Conservation (phyloP, 2,329 filamentous ascomycete species). For the Macrophomina tecta region DNA sequence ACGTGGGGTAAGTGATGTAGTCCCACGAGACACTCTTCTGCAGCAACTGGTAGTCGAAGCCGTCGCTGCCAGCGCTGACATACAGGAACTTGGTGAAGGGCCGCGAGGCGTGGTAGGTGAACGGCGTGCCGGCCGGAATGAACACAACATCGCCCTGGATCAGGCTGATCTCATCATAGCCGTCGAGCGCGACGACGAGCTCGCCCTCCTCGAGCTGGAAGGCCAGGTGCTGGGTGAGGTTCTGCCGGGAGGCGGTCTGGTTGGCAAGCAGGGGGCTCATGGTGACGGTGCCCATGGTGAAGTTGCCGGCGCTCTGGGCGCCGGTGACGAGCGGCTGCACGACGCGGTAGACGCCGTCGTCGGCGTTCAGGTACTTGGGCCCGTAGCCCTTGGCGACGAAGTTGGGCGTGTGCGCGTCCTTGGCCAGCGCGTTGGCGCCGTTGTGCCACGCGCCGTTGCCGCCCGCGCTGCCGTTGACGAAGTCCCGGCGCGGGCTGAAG, state of each 20-base stretch:
- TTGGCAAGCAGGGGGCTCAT: slow-evolving; percentile 40
- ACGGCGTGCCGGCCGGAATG: slow-evolving; percentile 42
- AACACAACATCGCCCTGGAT: slow-evolving; percentile 49
- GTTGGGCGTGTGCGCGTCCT: slow-evolving; percentile 43
- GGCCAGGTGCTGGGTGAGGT: slow-evolving; percentile 39
- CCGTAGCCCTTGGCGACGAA: slow-evolving; percentile 56
- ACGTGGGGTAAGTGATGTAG: slow-evolving; percentile 31
- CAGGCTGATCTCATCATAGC: slow-evolving; percentile 38
- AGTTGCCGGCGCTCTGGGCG: slow-evolving; percentile 48
- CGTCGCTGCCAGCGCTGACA: slow-evolving; percentile 34
- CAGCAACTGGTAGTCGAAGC: slow-evolving; percentile 33
- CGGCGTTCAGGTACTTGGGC: slow-evolving; percentile 51
- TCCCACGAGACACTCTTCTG: slow-evolving; percentile 31
- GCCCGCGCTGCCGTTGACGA: slow-evolving; percentile 51
- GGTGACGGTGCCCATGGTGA: slow-evolving; percentile 53
- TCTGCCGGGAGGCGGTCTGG: slow-evolving; percentile 30
- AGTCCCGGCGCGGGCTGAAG: slow-evolving; percentile 49
- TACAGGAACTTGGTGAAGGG: slow-evolving; percentile 37
- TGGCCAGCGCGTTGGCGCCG: slow-evolving; percentile 43
- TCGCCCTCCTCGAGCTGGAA: slow-evolving; percentile 50
- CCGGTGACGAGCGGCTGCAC: slow-evolving; percentile 53
- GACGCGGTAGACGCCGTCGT: slow-evolving; percentile 48
- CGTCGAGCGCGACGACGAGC: slow-evolving; percentile 42
- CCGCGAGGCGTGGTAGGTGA: slow-evolving; percentile 41
- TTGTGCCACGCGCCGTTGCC: slow-evolving; percentile 46